A percentile compares a stretch with the other conserved stretches of the same genome.
phyloP scores from a whole-genome alignment of 2,329 filamentous ascomycete genomes.

The Xylariaceae sp. region DNA sequence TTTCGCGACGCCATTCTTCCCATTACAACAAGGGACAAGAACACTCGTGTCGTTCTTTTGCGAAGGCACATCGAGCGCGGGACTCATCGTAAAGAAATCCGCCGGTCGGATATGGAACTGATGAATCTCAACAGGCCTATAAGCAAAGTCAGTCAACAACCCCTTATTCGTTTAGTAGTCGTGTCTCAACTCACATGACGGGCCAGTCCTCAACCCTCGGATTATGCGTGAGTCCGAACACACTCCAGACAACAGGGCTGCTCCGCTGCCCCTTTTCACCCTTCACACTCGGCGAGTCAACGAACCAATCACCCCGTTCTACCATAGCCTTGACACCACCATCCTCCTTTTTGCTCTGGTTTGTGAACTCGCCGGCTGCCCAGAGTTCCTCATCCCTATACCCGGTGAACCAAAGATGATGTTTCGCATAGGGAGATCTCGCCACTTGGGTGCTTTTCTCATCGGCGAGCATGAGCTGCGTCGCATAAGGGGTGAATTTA shows the following conservation, averaged over 20 bases:
- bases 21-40: constrained; percentile 32
- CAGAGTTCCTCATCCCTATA: constrained; percentile 46
- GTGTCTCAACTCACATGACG: constrained; percentile 39
- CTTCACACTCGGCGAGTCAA: constrained; percentile 23
- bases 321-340: constrained; percentile 46
- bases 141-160: constrained; percentile 1
- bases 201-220: constrained; percentile 47
- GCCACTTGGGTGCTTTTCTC: constrained; percentile 38
- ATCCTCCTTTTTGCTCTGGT: constrained; percentile 41
- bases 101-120: constrained; percentile 42
- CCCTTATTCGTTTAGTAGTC: no score
- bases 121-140: constrained; percentile 45
- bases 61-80: constrained; percentile 42
- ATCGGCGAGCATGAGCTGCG: constrained; percentile 45
- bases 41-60: constrained; percentile 38
- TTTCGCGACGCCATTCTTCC: constrained; percentile 1
- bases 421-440: constrained; percentile 42
- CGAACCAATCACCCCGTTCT: constrained; percentile 43
- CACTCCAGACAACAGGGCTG: constrained; percentile 48
- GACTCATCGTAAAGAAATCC: constrained; percentile 45
- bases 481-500: constrained; percentile 42
- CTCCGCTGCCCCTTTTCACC: constrained; percentile 37
- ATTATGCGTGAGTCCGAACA: constrained; percentile 46
- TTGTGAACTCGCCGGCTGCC: constrained; percentile 48
- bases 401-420: constrained; percentile 46